These are phyloP conservation scores for Orbilia brochopaga DNA, from an alignment of 2,329 filamentous ascomycete genomes.

Conservation along the genomic window DNA sequence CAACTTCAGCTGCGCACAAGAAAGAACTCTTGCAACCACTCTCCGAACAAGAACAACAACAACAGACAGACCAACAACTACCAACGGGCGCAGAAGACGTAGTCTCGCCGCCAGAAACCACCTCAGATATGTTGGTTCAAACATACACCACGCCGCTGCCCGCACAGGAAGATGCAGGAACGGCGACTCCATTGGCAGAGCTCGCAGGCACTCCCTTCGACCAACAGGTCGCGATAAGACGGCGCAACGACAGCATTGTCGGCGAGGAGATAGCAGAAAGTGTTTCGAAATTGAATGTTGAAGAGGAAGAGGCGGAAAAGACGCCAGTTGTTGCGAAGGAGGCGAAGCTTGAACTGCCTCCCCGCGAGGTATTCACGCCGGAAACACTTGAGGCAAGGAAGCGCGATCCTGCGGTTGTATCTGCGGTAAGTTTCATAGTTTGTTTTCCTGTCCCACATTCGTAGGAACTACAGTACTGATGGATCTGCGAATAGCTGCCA, in stretches of 20 bases:
- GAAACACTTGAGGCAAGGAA: constrained; percentile 31
- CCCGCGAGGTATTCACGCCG: constrained; percentile 1
- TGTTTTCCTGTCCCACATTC: background rate
- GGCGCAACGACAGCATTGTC: constrained; percentile 42
- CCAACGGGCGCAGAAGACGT: constrained; percentile 21
- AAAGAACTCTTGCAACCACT: constrained; percentile 23
- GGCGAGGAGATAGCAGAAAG: constrained; percentile 43
- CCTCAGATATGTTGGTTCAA: constrained; percentile 38
- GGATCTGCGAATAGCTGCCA: constrained; percentile 15
- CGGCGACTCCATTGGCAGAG: constrained; percentile 38
- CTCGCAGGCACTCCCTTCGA: constrained; percentile 45
- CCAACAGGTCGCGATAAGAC: constrained; percentile 43
- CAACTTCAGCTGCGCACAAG: constrained; percentile 32
- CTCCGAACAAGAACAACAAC: constrained; percentile 24
- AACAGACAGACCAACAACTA: constrained; percentile 5
- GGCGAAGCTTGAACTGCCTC: constrained; percentile 5
- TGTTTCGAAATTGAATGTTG: constrained; percentile 29
- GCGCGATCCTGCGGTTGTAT: constrained; percentile 34
- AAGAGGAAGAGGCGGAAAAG: constrained; percentile 9
- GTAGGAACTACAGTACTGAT: background rate
- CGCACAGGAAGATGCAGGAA: constrained; percentile 6
- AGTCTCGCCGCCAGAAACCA: constrained; percentile 35
- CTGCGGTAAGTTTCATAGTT: constrained; percentile 24
- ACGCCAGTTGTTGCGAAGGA: constrained; percentile 9
- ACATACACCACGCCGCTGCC: constrained; percentile 5